These are phyloP conservation scores for Neurospora sublineolata DNA, from an alignment of 495 filamentous ascomycete species.

Conservation along the genomic window DNA sequence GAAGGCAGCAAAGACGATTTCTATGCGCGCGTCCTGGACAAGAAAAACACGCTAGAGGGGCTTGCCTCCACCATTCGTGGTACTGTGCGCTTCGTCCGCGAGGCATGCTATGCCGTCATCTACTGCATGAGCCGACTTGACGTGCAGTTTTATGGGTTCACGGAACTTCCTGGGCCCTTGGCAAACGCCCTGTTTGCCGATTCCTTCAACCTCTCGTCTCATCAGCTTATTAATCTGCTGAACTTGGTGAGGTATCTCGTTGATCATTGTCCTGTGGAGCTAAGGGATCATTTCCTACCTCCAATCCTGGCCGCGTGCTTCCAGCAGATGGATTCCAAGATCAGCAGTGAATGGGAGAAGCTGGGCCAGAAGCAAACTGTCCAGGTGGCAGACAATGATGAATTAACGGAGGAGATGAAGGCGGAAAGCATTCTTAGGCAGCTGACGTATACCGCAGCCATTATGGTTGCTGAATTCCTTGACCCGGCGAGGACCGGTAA, in stretches of 20 bases:
- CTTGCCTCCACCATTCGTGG: conserved; percentile 88
- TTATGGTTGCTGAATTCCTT: conserved; percentile 77
- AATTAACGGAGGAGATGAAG: conserved; percentile 92
- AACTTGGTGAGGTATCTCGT: conserved; percentile 79
- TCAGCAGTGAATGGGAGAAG: conserved; percentile 75
- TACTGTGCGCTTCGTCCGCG: conserved; percentile 75
- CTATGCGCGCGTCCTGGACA: conserved; percentile 79
- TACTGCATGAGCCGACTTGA: conserved; percentile 86
- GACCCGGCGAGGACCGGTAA: conserved; percentile 56
- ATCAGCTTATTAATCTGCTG: conserved; percentile 83
- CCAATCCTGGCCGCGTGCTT: conserved; percentile 76
- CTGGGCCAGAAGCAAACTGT: conserved; percentile 45
- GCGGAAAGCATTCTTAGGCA: conserved; percentile 93
- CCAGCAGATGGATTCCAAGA: conserved; percentile 72
- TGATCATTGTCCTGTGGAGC: conserved; percentile 73
- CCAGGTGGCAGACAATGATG: conserved; percentile 43
- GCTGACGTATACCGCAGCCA: conserved; percentile 79
- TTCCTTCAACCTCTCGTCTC: conserved; percentile 73
- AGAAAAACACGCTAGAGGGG: conserved; percentile 81
- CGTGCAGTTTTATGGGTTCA: conserved; percentile 77
- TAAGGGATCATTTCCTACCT: conserved; percentile 71
- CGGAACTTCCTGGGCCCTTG: conserved; percentile 72
- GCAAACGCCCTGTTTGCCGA: conserved; percentile 76
- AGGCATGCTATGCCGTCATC: conserved; percentile 85
- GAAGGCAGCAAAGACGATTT: conserved; percentile 91